Evolutionary conservation across 495 filamentous ascomycete genomes (phyloP).

Genomic region (Tetracladium marchalianum): DNA sequence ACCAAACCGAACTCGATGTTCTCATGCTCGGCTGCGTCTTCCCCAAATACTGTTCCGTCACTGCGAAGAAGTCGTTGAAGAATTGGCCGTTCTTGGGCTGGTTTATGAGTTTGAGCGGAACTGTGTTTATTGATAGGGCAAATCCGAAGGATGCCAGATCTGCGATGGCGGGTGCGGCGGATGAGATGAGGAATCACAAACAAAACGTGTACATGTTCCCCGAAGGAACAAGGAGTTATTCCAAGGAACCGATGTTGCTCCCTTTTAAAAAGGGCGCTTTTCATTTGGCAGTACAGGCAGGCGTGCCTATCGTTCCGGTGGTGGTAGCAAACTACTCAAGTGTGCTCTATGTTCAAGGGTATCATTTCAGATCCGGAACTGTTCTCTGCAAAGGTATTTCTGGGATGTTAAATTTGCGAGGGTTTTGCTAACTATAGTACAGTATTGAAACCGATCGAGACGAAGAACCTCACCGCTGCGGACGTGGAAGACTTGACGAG

Average conservation of each 20-base stretch:
- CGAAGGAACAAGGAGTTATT: constrained; percentile 89
- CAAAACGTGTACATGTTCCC: constrained; percentile 93
- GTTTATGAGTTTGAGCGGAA: constrained; percentile 88
- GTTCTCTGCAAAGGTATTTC: constrained; percentile 71
- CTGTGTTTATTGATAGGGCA: constrained; percentile 87
- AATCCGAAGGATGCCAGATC: constrained; percentile 72
- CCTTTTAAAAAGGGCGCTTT: constrained; percentile 98
- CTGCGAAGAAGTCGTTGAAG: constrained; percentile 79
- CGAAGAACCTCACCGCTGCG: constrained; percentile 60
- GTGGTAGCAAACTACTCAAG: constrained; percentile 83
- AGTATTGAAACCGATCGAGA: constrained; percentile 81
- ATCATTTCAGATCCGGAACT: constrained; percentile 61
- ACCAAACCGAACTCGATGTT: constrained; percentile 92
- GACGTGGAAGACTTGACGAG: constrained; percentile 77
- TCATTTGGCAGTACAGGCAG: constrained; percentile 87
- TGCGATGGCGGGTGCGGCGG: constrained; percentile 74
- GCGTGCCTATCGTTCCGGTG: constrained; percentile 83
- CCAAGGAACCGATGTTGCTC: constrained; percentile 65
- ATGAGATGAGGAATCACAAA: constrained; percentile 60
- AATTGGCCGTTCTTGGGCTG: constrained; percentile 82
- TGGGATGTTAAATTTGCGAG: neutral
- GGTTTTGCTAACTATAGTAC: constrained; percentile 5
- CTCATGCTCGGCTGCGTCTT: constrained; percentile 80
- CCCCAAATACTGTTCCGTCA: constrained; percentile 86
- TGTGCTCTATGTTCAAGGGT: constrained; percentile 58